phyloP scores from a whole-genome alignment of 176 grass and related monocot species.

The Bothriochloa decipiens region DNA sequence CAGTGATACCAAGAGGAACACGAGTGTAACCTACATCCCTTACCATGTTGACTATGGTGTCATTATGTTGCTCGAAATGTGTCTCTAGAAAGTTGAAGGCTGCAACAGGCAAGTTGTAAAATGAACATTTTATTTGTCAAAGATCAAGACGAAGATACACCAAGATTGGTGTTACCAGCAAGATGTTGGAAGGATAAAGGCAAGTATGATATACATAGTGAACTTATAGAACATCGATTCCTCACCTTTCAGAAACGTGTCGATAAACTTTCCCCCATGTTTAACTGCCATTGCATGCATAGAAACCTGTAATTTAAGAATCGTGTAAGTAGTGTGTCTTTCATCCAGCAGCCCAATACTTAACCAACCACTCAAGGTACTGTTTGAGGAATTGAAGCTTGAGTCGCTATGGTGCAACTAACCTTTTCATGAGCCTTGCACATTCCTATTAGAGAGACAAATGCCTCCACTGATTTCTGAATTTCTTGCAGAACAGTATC shows the following conservation, averaged over 20 bases:
- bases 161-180: constrained; percentile 14
- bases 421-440: constrained; percentile 85
- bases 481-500: constrained; percentile 58
- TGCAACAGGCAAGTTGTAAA: constrained; percentile 37
- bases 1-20: constrained; percentile 33
- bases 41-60: constrained; percentile 67
- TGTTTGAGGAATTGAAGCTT: constrained; percentile 6
- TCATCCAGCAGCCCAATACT: constrained; percentile 30
- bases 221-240: neutral
- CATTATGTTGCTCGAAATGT: constrained; percentile 65
- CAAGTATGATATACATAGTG: neutral
- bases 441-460: constrained; percentile 64
- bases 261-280: constrained; percentile 78
- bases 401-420: neutral
- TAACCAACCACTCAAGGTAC: constrained; percentile 25
- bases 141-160: constrained; percentile 32
- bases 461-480: constrained; percentile 62
- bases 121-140: constrained; percentile 33
- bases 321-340: neutral
- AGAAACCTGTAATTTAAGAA: constrained; percentile 56
- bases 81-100: constrained; percentile 73
- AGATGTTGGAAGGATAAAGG: neutral
- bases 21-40: neutral
- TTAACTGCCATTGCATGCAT: constrained; percentile 87
- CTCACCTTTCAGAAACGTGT: constrained; percentile 90